These are phyloP conservation scores for Aquilaria yunnanensis DNA, from an alignment of 345 rosid genomes.

Conservation along the genomic window DNA sequence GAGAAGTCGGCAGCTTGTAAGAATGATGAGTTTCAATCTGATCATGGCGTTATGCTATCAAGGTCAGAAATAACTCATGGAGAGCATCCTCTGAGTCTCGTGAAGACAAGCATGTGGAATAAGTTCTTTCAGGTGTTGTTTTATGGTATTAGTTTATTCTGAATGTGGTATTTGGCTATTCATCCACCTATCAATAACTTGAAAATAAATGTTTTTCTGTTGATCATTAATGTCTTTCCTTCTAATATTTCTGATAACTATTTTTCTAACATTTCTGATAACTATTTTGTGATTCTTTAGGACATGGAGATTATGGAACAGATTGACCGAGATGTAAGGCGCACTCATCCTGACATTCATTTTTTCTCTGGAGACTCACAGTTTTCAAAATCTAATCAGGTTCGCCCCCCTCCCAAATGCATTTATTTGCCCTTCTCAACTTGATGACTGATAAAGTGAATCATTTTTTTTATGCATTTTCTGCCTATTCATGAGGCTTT, in stretches of 20 bases:
- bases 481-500: background rate
- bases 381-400: conserved; percentile 83
- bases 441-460: conserved; percentile 4
- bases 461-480: conserved; percentile 7
- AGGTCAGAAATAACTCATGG: conserved; percentile 76
- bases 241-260: background rate
- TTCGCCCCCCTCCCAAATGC: conserved; percentile 7
- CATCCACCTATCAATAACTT: too few relatives aligned
- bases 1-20: conserved; percentile 41
- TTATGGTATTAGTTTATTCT: background rate
- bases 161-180: too few relatives aligned
- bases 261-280: conserved; percentile 8
- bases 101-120: conserved; percentile 90
- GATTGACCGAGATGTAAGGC: conserved; percentile 91
- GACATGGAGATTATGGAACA: conserved; percentile 89
- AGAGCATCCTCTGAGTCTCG: conserved; percentile 97
- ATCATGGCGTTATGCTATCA: conserved; percentile 54
- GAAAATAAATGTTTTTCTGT: too few relatives aligned
- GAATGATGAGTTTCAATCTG: conserved; percentile 39
- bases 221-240: too few relatives aligned
- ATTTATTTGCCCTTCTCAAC: conserved; percentile 2
- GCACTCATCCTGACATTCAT: conserved; percentile 96
- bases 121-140: conserved; percentile 79
- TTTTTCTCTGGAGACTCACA: conserved; percentile 89
- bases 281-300: conserved; percentile 30